These are phyloP conservation scores for Boletus patriciae DNA, from an alignment of 768 basidiomycete species.

Conservation along the genomic window DNA sequence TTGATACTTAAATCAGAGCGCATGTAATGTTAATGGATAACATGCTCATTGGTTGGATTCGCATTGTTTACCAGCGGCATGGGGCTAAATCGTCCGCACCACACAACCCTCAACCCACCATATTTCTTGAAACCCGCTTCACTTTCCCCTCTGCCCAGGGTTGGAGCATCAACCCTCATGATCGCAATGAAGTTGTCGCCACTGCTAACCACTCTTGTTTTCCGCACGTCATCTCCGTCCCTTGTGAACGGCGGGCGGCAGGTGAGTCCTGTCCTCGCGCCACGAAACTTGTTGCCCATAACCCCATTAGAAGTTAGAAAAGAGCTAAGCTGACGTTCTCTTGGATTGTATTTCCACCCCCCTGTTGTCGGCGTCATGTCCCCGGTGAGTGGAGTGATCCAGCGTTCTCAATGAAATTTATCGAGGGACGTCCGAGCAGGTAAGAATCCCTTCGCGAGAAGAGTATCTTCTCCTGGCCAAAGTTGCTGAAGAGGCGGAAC, in stretches of 20 bases:
- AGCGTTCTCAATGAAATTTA: neutral
- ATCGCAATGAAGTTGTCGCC: constrained; percentile 3
- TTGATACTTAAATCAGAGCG: neutral
- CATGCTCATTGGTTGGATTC: constrained; percentile 1
- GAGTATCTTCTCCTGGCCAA: constrained; percentile 67
- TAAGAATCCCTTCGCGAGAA: constrained; percentile 34
- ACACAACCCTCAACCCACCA: constrained; percentile 31
- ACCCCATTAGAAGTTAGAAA: constrained; percentile 32
- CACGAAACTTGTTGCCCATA: constrained; percentile 31
- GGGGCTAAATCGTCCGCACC: constrained; percentile 12
- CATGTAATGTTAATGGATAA: constrained; percentile 1
- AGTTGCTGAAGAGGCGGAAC: constrained; percentile 84
- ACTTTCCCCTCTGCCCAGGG: constrained; percentile 34
- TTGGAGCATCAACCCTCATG: constrained; percentile 5
- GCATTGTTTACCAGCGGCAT: constrained; percentile 6
- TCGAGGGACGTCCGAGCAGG: constrained; percentile 18
- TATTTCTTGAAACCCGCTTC: constrained; percentile 11
- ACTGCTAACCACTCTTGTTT: constrained; percentile 4
- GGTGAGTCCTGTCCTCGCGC: constrained; percentile 5
- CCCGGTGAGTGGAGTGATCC: constrained; percentile 25
- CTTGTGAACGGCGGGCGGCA: constrained; percentile 19
- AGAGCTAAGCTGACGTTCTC: constrained; percentile 12
- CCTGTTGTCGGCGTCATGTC: constrained; percentile 23
- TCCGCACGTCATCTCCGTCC: constrained; percentile 12
- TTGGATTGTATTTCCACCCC: constrained; percentile 8